Evolutionary conservation across 2,329 filamentous ascomycete species (phyloP).

Genomic region (Cadophora malorum): DNA sequence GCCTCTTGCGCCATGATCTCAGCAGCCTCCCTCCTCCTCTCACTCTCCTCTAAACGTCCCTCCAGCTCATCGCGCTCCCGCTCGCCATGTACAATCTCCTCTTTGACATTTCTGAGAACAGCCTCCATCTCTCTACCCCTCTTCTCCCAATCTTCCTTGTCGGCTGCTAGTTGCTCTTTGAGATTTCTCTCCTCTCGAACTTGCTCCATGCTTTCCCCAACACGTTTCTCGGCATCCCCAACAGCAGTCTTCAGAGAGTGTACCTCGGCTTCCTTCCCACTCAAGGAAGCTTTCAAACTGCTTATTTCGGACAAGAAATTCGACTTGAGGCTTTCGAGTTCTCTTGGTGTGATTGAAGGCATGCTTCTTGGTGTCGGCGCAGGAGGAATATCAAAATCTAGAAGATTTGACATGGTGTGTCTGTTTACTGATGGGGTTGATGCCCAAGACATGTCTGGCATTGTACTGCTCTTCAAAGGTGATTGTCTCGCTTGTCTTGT

Average conservation of each 20-base stretch:
- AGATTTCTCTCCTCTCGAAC: constrained; percentile 76
- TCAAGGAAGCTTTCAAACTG: constrained; percentile 88
- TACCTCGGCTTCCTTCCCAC: constrained; percentile 92
- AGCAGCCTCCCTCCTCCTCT: constrained; percentile 74
- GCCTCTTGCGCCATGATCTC: constrained; percentile 79
- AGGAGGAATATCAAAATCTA: constrained; percentile 94
- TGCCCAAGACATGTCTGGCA: constrained; percentile 37
- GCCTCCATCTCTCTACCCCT: constrained; percentile 85
- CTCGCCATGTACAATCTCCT: constrained; percentile 80
- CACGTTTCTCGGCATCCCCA: constrained; percentile 87
- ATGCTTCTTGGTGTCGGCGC: constrained; percentile 91
- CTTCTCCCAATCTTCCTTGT: constrained; percentile 84
- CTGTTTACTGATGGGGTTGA: constrained; percentile 40
- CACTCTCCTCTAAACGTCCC: constrained; percentile 76
- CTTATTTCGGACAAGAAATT: constrained; percentile 91
- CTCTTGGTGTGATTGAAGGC: constrained; percentile 87
- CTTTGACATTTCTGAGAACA: constrained; percentile 78
- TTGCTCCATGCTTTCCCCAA: constrained; percentile 83
- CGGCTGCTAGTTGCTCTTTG: constrained; percentile 74
- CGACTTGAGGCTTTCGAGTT: constrained; percentile 92
- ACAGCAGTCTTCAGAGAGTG: constrained; percentile 86
- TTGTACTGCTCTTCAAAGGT: constrained; percentile 49
- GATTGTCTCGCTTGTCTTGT: constrained; percentile 53
- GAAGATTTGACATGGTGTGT: constrained; percentile 66
- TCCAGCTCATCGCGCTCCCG: constrained; percentile 82